Percentiles rank a stretch among this genome's conserved stretches.
These are phyloP conservation scores for Leccinum pellstonianum DNA, from an alignment of 768 basidiomycete species.

Conservation along the genomic window DNA sequence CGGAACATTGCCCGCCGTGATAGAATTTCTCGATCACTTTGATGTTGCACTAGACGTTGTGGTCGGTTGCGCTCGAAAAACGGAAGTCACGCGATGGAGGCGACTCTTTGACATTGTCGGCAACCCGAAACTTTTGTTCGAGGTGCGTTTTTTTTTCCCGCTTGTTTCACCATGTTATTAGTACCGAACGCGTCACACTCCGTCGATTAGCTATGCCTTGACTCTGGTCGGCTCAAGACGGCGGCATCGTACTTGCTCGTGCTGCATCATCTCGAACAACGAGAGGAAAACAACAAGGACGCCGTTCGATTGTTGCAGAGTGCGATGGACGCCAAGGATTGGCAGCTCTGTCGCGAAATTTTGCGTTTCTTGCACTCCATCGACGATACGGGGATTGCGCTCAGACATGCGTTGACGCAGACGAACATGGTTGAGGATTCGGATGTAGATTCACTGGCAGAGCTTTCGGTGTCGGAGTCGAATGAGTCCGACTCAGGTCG, in stretches of 20 bases:
- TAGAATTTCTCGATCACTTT: constrained; percentile 95
- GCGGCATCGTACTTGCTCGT: constrained; percentile 93
- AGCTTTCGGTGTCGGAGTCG: neutral
- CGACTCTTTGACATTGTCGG: constrained; percentile 89
- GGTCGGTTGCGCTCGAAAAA: constrained; percentile 94
- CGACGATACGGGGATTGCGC: constrained; percentile 77
- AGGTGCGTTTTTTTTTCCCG: constrained; percentile 48
- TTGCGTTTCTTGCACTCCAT: constrained; percentile 90
- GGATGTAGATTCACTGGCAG: neutral
- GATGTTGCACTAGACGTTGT: constrained; percentile 90
- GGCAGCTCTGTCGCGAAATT: constrained; percentile 89
- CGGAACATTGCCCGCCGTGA: constrained; percentile 56
- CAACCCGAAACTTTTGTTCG: constrained; percentile 86
- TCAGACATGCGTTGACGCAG: constrained; percentile 59
- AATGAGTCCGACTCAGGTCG: neutral
- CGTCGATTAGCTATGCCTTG: constrained; percentile 67
- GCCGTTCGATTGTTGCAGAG: constrained; percentile 76
- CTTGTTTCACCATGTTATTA: neutral
- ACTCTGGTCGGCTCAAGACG: constrained; percentile 72
- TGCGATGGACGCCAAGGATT: constrained; percentile 78
- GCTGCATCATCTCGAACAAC: constrained; percentile 88
- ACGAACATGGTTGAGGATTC: constrained; percentile 37
- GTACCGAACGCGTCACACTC: neutral
- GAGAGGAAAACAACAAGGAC: constrained; percentile 74
- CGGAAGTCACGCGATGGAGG: constrained; percentile 88